phyloP scores from a whole-genome alignment of 129 eudicot species.

The Chrysanthemum lavandulifolium region DNA sequence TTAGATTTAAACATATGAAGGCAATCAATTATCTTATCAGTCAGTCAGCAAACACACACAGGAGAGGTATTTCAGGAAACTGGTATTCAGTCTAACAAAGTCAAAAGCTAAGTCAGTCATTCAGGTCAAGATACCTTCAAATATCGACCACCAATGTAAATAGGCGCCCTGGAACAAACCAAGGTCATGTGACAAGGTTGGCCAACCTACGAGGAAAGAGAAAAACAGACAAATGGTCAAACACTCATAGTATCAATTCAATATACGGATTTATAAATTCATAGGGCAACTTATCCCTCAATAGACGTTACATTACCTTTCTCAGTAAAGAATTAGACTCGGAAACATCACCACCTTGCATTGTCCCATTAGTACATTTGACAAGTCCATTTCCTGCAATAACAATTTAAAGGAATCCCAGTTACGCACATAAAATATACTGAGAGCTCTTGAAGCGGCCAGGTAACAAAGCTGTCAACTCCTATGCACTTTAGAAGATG shows the following conservation, averaged over 20 bases:
- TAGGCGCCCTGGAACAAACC: conserved; percentile 55
- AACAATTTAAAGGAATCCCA: conserved; percentile 3
- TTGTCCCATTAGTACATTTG: conserved; percentile 32
- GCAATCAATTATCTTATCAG: too few species aligned
- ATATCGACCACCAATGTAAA: conserved; percentile 95
- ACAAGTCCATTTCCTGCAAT: conserved; percentile 24
- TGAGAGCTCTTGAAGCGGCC: too few species aligned
- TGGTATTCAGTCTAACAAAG: conserved; percentile 7
- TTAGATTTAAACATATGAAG: too few species aligned
- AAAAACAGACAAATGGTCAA: conserved; percentile 14
- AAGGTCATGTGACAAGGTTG: conserved; percentile 63
- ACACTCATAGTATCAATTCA: conserved; percentile 18
- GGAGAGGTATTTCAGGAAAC: too few species aligned
- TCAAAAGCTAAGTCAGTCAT: conserved; percentile 4
- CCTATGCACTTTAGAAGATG: too few species aligned
- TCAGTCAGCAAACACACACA: too few species aligned
- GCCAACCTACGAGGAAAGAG: conserved; percentile 47
- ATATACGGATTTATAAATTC: conserved; percentile 23
- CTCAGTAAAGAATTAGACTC: conserved; percentile 33
- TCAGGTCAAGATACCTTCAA: conserved; percentile 59
- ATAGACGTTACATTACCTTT: conserved; percentile 47
- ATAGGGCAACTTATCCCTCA: conserved; percentile 8
- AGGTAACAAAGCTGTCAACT: too few species aligned
- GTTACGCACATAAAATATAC: not conserved
- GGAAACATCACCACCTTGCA: conserved; percentile 23